Conservation (phyloP, 2,329 filamentous ascomycete species). For the Blastomyces percursus region DNA sequence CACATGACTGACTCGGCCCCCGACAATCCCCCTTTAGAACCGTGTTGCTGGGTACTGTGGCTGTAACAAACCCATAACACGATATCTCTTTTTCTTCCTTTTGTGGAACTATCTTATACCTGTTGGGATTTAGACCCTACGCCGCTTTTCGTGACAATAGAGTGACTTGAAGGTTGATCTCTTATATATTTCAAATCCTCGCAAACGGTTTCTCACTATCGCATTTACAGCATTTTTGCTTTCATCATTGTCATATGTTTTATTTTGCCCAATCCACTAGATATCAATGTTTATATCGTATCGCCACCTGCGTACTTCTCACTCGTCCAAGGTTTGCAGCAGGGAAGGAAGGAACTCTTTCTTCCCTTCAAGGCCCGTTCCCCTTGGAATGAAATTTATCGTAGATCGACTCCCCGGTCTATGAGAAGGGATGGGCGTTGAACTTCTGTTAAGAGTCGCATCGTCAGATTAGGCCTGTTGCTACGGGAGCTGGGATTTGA, state of each 20-base stretch:
- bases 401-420: background rate
- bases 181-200: background rate
- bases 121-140: background rate
- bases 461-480: background rate
- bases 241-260: background rate
- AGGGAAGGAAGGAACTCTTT: background rate
- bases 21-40: background rate
- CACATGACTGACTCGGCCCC: background rate
- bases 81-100: background rate
- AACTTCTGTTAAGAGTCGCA: background rate
- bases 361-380: background rate
- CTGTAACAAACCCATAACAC: background rate
- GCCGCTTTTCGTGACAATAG: background rate
- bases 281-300: background rate
- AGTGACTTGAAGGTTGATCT: background rate
- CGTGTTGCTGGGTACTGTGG: background rate
- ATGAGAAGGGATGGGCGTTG: background rate
- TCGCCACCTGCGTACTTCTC: background rate
- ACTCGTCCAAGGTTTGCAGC: background rate
- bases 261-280: background rate
- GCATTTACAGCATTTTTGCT: background rate
- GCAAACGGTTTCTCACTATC: background rate
- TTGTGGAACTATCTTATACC: slow-evolving; percentile 1
- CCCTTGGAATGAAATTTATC: background rate
- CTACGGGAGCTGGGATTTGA: background rate